Evolutionary conservation across 148 eudicot genomes (phyloP).

Genomic region (Amaranthus palmeri): DNA sequence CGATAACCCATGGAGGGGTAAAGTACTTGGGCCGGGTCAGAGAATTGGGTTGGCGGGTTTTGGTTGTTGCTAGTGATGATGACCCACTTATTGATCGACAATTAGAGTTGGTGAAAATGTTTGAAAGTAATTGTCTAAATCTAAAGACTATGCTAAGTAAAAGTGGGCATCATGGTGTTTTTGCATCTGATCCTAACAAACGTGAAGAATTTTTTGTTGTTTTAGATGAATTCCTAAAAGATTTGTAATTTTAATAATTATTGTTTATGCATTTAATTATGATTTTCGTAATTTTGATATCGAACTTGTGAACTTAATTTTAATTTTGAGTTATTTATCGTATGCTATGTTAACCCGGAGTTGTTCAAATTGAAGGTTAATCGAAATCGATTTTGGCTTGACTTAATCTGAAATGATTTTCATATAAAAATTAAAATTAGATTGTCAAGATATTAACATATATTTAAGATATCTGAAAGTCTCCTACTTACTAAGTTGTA

Average conservation of each 20-base stretch:
- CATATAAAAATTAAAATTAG: too few species aligned
- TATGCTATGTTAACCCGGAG: too few species aligned
- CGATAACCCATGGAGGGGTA: constrained; percentile 9
- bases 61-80: constrained; percentile 26
- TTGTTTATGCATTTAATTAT: not conserved
- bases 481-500: too few species aligned
- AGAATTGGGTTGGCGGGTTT: constrained; percentile 30
- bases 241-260: constrained; percentile 7
- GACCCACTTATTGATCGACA: constrained; percentile 34
- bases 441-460: too few species aligned
- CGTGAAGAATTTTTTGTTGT: not conserved
- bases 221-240: not conserved
- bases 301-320: too few species aligned
- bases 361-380: too few species aligned
- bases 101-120: constrained; percentile 13
- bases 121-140: constrained; percentile 24
- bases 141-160: not conserved
- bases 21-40: not conserved
- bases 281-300: too few species aligned
- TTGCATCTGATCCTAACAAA: not conserved
- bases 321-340: too few species aligned
- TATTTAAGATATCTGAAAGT: too few species aligned
- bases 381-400: too few species aligned
- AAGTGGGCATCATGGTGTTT: constrained; percentile 19
- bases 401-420: too few species aligned